phyloP scores from a whole-genome alignment of 1,284 basidiomycete species.

The Ceraceosorus guamensis region DNA sequence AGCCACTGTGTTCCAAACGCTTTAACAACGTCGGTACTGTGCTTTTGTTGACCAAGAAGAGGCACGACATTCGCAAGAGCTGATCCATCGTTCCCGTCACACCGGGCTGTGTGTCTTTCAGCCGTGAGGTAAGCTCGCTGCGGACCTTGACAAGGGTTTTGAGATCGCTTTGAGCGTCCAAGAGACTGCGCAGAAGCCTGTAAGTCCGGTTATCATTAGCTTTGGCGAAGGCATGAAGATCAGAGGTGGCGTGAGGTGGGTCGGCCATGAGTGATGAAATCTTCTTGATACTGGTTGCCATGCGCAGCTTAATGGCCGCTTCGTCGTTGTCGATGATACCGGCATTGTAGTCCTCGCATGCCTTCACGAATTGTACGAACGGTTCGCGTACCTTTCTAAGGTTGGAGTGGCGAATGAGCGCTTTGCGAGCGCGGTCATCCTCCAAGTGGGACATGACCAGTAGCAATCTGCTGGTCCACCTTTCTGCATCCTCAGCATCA shows the following conservation, averaged over 20 bases:
- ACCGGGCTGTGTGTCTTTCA: slow-evolving; percentile 18
- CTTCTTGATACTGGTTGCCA: slow-evolving; percentile 22
- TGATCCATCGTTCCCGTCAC: slow-evolving; percentile 59
- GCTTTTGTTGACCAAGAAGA: slow-evolving; percentile 73
- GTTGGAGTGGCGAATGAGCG: slow-evolving; percentile 59
- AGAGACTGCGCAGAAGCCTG: slow-evolving; percentile 70
- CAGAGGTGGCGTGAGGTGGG: slow-evolving; percentile 65
- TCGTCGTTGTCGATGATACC: slow-evolving; percentile 71
- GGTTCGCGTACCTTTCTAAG: slow-evolving; percentile 18
- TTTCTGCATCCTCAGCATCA: slow-evolving; percentile 57
- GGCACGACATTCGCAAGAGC: slow-evolving; percentile 66
- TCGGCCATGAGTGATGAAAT: slow-evolving; percentile 51
- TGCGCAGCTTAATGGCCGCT: slow-evolving; percentile 49
- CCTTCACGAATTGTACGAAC: slow-evolving; percentile 27
- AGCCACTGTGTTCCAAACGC: slow-evolving; percentile 52
- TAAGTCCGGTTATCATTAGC: slow-evolving; percentile 78
- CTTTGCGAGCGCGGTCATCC: slow-evolving; percentile 50
- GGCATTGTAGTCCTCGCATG: slow-evolving; percentile 38
- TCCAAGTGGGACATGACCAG: slow-evolving; percentile 67
- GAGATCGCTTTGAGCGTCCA: slow-evolving; percentile 75
- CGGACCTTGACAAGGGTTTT: slow-evolving; percentile 66
- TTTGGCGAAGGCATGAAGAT: slow-evolving; percentile 75
- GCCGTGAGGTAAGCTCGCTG: slow-evolving; percentile 24
- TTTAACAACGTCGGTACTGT: slow-evolving; percentile 69
- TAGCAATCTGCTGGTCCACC: slow-evolving; percentile 78